These are phyloP conservation scores for Peniophora sp. DNA, from an alignment of 1,284 basidiomycete genomes.

Conservation along the genomic window DNA sequence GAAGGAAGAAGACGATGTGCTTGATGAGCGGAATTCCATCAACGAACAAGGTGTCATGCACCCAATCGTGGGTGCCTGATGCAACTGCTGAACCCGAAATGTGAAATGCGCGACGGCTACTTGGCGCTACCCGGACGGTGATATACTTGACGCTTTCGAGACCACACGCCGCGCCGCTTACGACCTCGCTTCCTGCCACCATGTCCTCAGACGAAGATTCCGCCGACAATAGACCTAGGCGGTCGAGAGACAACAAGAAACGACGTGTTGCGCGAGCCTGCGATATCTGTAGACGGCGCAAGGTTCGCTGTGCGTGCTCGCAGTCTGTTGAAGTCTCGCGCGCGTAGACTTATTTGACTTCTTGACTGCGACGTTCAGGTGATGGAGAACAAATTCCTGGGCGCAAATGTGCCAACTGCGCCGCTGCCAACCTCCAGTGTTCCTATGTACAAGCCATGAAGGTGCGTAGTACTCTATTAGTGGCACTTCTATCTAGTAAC, in stretches of 20 bases:
- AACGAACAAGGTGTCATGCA: too few species aligned
- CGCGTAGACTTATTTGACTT: background rate
- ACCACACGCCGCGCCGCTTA: too few species aligned
- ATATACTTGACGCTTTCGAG: too few species aligned
- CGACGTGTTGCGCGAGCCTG: background rate
- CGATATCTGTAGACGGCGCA: background rate
- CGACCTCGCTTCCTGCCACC: background rate
- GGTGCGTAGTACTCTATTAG: constrained; percentile 29
- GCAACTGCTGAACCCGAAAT: too few species aligned
- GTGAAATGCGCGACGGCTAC: too few species aligned
- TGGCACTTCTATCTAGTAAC: constrained; percentile 39
- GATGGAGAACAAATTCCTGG: constrained; percentile 55
- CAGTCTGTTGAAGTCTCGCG: background rate
- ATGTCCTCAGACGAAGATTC: background rate
- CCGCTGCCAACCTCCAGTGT: constrained; percentile 62
- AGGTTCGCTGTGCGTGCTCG: background rate
- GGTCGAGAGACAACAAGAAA: background rate
- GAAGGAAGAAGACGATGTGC: too few species aligned
- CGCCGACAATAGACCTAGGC: background rate
- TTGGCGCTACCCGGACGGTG: too few species aligned
- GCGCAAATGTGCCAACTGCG: constrained; percentile 73
- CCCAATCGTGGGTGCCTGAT: too few species aligned
- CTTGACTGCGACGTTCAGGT: constrained; percentile 24
- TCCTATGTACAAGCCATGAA: constrained; percentile 69
- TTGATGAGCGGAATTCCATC: too few species aligned